Conservation (phyloP, 148 eudicot species). For the Chenopodium quinoa region DNA sequence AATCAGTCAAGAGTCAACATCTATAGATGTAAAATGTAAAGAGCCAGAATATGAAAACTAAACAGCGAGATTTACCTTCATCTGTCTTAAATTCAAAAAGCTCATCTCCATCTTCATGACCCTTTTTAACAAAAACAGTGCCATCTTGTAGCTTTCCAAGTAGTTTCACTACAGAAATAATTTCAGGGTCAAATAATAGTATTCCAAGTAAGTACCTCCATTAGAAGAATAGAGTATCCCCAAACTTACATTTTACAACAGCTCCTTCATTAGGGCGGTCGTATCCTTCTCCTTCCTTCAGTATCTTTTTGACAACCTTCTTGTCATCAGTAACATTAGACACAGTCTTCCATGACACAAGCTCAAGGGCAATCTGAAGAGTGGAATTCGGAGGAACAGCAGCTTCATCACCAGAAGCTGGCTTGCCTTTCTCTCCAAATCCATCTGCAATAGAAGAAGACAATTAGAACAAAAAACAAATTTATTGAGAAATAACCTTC, state of each 20-base stretch:
- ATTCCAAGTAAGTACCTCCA: background rate
- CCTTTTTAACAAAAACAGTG: conserved; percentile 69
- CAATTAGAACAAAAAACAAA: background rate
- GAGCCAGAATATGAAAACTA: background rate
- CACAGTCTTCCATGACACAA: conserved; percentile 86
- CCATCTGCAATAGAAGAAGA: conserved; percentile 56
- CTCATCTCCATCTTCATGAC: conserved; percentile 58
- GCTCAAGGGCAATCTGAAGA: conserved; percentile 63
- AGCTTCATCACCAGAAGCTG: conserved; percentile 65
- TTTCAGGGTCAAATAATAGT: conserved; percentile 7
- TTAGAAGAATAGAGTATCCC: background rate
- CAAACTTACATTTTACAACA: conserved; percentile 63
- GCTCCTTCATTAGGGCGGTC: conserved; percentile 88
- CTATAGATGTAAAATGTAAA: background rate
- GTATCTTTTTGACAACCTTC: conserved; percentile 80
- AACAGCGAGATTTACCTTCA: conserved; percentile 55
- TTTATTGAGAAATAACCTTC: background rate
- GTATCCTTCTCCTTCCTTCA: conserved; percentile 91
- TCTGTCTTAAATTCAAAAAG: conserved; percentile 85
- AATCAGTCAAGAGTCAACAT: background rate
- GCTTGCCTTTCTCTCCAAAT: conserved; percentile 88
- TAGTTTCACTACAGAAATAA: conserved; percentile 65
- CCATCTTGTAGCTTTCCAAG: conserved; percentile 89
- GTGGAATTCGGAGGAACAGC: conserved; percentile 86
- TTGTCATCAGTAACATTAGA: conserved; percentile 74